Evolutionary conservation across 23 red algal species (phyloP).

Genomic region (Gracilaria domingensis): DNA sequence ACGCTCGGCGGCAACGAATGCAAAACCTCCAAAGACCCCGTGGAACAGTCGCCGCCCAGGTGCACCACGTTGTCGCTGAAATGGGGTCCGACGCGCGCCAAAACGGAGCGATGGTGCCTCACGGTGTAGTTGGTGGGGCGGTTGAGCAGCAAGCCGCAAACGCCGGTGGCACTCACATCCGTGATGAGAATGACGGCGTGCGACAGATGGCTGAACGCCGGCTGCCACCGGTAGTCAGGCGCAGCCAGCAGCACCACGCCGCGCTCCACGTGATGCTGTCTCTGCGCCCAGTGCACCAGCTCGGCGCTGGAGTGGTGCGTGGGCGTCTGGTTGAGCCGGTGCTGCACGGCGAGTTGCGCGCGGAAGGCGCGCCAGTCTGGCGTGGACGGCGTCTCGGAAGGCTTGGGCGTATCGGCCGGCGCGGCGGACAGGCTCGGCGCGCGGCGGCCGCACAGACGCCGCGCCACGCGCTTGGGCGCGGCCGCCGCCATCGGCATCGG

Average conservation of each 20-base stretch:
- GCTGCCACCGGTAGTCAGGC: conserved; percentile 22
- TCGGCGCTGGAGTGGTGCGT: background rate
- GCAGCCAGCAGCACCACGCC: conserved; percentile 28
- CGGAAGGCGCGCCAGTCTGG: conserved; percentile 60
- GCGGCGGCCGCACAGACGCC: background rate
- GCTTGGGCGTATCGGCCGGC: background rate
- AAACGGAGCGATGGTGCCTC: conserved; percentile 25
- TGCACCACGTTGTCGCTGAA: conserved; percentile 38
- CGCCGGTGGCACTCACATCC: background rate
- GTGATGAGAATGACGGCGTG: conserved; percentile 51
- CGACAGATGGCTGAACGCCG: conserved; percentile 28
- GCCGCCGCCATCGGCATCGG: background rate
- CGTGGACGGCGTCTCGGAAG: conserved; percentile 10
- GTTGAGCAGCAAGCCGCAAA: conserved; percentile 53
- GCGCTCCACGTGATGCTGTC: conserved; percentile 40
- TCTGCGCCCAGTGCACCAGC: conserved; percentile 35
- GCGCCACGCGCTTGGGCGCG: background rate
- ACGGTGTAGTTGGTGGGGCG: conserved; percentile 38
- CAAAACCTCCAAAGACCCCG: conserved; percentile 50
- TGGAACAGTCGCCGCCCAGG: conserved; percentile 59
- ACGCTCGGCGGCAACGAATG: conserved; percentile 25
- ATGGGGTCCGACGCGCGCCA: conserved; percentile 28
- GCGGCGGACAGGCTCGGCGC: conserved; percentile 8
- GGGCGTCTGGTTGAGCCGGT: conserved; percentile 2
- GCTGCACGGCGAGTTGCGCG: conserved; percentile 34